Evolutionary conservation across 495 filamentous ascomycete species (phyloP).

Genomic region (Parachaetomium inaequale): DNA sequence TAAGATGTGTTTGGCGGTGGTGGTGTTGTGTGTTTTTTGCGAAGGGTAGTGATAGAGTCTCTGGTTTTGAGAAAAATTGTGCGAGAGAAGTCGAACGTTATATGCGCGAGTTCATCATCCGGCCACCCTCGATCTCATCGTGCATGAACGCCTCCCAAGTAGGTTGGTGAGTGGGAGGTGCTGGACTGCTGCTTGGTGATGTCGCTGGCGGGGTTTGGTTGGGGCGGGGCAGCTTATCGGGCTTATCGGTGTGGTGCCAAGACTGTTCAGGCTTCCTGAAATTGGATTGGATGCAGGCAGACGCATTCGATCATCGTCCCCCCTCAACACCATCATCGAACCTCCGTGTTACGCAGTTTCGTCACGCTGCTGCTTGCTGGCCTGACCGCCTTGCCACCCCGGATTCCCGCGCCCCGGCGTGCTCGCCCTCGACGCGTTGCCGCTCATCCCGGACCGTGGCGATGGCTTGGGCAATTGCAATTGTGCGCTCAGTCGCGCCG

Average conservation of each 20-base stretch:
- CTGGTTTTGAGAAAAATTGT: neutral
- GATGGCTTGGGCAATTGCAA: conserved; percentile 11
- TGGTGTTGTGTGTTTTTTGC: neutral
- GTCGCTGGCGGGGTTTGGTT: neutral
- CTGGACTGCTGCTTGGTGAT: conserved; percentile 1
- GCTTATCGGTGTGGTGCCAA: neutral
- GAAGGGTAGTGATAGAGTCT: neutral
- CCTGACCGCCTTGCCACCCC: neutral
- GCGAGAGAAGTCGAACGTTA: neutral
- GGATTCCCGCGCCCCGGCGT: neutral
- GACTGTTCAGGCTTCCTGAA: too few species aligned
- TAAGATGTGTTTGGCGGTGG: neutral
- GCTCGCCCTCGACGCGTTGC: neutral
- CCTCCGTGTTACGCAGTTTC: neutral
- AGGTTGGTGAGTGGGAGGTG: too few species aligned
- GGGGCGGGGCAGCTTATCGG: conserved; percentile 7
- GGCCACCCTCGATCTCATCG: neutral
- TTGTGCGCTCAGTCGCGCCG: conserved; percentile 8
- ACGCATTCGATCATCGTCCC: neutral
- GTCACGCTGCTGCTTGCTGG: neutral
- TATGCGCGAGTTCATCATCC: neutral
- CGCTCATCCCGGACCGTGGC: neutral
- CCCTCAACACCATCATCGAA: neutral
- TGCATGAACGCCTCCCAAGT: neutral
- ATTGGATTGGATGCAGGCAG: too few species aligned